Evolutionary conservation across 345 rosid species (phyloP).

Genomic region (Trapa bicornis): DNA sequence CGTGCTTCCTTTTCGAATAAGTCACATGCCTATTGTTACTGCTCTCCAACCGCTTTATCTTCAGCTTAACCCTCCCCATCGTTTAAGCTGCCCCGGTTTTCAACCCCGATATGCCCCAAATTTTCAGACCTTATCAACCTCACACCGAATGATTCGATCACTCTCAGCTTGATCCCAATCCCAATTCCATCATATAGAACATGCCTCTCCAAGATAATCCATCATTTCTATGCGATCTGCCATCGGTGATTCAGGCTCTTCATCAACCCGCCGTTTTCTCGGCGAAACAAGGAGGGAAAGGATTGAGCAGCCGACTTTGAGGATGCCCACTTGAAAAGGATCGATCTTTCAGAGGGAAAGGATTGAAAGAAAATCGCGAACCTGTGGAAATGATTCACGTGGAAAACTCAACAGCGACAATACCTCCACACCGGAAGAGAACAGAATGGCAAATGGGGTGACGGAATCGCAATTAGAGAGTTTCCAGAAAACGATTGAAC

Average conservation of each 20-base stretch:
- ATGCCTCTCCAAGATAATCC: background rate
- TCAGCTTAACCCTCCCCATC: conserved; percentile 91
- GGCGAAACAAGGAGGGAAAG: background rate
- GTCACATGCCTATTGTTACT: conserved; percentile 64
- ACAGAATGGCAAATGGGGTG: background rate
- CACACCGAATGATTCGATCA: background rate
- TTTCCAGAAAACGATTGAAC: no score
- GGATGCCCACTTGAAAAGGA: conserved; percentile 1
- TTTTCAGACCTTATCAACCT: background rate
- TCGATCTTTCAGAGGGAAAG: background rate
- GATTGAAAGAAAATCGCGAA: background rate
- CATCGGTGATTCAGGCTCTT: background rate
- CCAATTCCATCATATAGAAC: background rate
- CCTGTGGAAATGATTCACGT: background rate
- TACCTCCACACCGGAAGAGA: no score
- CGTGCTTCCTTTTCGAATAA: conserved; percentile 67
- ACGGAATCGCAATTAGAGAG: no score
- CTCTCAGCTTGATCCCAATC: background rate
- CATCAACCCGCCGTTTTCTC: background rate
- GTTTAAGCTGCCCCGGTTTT: conserved; percentile 8
- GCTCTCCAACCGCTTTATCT: conserved; percentile 76
- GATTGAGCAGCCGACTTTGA: background rate
- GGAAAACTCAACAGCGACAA: background rate
- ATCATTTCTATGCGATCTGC: background rate
- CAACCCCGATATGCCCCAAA: background rate